Evolutionary conservation across 2,329 filamentous ascomycete genomes (phyloP).

Genomic region (Aureobasidium sp.): DNA sequence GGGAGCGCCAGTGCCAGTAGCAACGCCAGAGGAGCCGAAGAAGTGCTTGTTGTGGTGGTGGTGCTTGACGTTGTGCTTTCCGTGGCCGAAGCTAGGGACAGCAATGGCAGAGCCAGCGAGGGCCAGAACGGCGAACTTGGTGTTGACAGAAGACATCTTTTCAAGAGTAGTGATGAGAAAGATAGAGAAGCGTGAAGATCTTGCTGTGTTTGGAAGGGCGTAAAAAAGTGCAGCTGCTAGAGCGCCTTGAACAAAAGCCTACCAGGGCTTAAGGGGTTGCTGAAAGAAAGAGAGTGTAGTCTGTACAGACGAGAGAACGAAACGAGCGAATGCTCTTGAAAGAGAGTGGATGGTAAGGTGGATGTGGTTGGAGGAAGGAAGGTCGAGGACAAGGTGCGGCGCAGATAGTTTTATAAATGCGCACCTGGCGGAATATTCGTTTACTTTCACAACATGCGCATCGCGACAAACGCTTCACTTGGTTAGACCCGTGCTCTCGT

Average conservation of each 20-base stretch:
- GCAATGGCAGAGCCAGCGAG: slow-evolving; percentile 33
- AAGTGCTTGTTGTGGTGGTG: slow-evolving; percentile 19
- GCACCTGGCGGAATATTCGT: background rate
- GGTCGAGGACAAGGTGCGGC: background rate
- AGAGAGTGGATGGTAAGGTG: slow-evolving; percentile 19
- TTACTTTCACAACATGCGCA: background rate
- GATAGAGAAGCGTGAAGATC: slow-evolving; percentile 16
- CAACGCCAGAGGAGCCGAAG: slow-evolving; percentile 20
- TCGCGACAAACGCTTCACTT: slow-evolving; percentile 1
- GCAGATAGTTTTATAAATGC: slow-evolving; percentile 1
- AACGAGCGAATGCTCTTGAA: slow-evolving; percentile 35
- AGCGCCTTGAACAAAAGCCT: slow-evolving; percentile 30
- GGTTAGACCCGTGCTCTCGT: background rate
- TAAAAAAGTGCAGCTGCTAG: slow-evolving; percentile 27
- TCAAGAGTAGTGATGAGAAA: slow-evolving; percentile 11
- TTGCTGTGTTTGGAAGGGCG: background rate
- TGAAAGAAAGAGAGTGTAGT: slow-evolving; percentile 27
- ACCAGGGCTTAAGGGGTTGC: slow-evolving; percentile 32
- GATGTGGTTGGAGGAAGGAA: slow-evolving; percentile 8
- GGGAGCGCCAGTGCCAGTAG: slow-evolving; percentile 19
- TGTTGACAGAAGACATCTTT: slow-evolving; percentile 27
- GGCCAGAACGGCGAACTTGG: slow-evolving; percentile 35
- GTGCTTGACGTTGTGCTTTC: slow-evolving; percentile 18
- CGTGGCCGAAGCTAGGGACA: slow-evolving; percentile 23
- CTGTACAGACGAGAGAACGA: slow-evolving; percentile 27